phyloP scores from a whole-genome alignment of 139 green algal genomes.

The Micromonas pusilla region DNA sequence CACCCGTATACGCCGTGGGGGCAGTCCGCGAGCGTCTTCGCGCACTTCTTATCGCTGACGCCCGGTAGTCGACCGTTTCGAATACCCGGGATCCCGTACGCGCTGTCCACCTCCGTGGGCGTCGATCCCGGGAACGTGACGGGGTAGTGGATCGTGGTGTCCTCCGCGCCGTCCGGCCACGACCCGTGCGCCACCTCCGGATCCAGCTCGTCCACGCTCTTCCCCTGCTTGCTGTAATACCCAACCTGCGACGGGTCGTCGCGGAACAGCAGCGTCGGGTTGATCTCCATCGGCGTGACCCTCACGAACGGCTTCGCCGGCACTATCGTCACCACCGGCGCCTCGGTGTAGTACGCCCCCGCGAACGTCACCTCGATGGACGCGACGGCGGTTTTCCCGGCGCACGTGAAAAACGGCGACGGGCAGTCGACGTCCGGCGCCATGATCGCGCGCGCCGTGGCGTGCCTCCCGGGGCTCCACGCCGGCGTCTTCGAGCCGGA shows the following conservation, averaged over 20 bases:
- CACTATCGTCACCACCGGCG: background rate
- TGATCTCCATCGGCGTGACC: background rate
- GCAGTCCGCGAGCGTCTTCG: too few species aligned
- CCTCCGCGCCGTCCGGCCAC: background rate
- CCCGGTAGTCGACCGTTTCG: too few species aligned
- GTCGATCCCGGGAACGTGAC: background rate
- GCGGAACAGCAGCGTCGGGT: background rate
- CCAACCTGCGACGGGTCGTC: conserved; percentile 19
- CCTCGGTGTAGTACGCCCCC: background rate
- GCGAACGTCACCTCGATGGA: conserved; percentile 7
- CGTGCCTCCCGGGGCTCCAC: background rate
- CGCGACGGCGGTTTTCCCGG: background rate
- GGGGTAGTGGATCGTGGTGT: background rate
- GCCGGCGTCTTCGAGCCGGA: background rate
- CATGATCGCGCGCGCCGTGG: background rate
- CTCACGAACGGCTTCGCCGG: background rate
- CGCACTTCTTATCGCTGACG: too few species aligned
- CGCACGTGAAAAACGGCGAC: background rate
- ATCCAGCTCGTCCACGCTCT: conserved; percentile 19
- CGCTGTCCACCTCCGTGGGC: conserved; percentile 3
- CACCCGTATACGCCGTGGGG: background rate
- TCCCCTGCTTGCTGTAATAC: conserved; percentile 20
- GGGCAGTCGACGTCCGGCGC: background rate
- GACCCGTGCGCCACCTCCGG: conserved; percentile 4
- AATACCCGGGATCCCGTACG: too few species aligned